A percentile compares a stretch with the other conserved stretches of the same genome.
Conservation (phyloP, 1,139 yeast species). For the Candida sp. region DNA sequence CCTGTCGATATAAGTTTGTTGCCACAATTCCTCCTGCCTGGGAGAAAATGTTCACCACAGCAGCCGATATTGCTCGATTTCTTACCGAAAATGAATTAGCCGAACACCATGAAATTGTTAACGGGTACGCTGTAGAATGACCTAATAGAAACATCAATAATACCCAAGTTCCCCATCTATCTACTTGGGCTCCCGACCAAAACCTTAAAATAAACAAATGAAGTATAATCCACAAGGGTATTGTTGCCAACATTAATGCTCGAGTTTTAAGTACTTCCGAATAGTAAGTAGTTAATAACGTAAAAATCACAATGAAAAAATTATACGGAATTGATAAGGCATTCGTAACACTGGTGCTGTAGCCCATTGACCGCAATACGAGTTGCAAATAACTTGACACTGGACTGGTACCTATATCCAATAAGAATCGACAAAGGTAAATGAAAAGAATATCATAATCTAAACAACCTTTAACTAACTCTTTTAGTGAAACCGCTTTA, state of each 20-base stretch:
- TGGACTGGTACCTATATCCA: conserved; percentile 21
- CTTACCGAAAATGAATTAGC: conserved; percentile 55
- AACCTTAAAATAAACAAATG: background rate
- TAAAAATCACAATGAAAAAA: conserved; percentile 24
- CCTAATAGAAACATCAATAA: conserved; percentile 39
- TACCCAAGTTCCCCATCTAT: conserved; percentile 46
- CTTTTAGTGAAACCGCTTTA: conserved; percentile 44
- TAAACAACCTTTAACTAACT: conserved; percentile 34
- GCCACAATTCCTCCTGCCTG: conserved; percentile 50
- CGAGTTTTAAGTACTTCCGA: conserved; percentile 26
- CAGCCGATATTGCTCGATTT: conserved; percentile 51
- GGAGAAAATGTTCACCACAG: conserved; percentile 55
- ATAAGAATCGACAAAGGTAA: background rate
- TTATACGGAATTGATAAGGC: conserved; percentile 43
- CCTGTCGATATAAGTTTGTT: conserved; percentile 47
- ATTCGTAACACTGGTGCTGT: conserved; percentile 45
- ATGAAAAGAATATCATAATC: conserved; percentile 44
- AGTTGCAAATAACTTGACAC: conserved; percentile 44
- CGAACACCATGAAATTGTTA: conserved; percentile 52
- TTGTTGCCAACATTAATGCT: conserved; percentile 14
- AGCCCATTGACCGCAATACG: conserved; percentile 46
- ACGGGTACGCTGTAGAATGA: conserved; percentile 46
- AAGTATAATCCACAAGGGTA: conserved; percentile 16
- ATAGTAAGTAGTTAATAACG: conserved; percentile 26
- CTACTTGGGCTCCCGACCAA: conserved; percentile 36